These are phyloP conservation scores for Teratosphaeria viscida DNA, from an alignment of 2,329 filamentous ascomycete genomes.

Conservation along the genomic window DNA sequence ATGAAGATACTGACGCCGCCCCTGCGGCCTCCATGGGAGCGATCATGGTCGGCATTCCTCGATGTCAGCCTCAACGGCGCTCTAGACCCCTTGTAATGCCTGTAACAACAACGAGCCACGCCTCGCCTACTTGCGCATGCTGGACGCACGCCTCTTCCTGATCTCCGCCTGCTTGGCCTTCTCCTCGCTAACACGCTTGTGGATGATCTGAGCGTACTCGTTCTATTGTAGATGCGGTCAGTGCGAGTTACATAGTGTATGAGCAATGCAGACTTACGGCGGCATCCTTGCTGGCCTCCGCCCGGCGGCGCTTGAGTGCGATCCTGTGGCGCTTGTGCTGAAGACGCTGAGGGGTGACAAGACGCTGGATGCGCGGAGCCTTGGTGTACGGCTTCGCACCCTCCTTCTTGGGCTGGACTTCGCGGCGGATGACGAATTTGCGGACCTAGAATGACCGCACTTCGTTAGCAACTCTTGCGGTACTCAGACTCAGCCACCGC, in stretches of 20 bases:
- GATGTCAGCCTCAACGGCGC: neutral
- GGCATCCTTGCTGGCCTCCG: constrained; percentile 97
- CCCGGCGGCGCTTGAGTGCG: constrained; percentile 94
- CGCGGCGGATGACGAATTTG: constrained; percentile 99
- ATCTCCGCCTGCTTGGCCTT: constrained; percentile 87
- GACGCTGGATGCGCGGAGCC: constrained; percentile 99
- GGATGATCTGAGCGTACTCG: constrained; percentile 92
- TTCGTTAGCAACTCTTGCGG: constrained; percentile 15
- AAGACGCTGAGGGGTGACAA: constrained; percentile 97
- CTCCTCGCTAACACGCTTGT: constrained; percentile 94
- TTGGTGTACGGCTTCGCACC: constrained; percentile 99
- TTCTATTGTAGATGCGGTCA: constrained; percentile 46
- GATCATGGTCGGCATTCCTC: neutral
- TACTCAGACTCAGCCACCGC: constrained; percentile 24
- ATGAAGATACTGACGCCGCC: neutral
- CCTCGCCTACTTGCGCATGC: constrained; percentile 64
- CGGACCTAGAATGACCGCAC: constrained; percentile 56
- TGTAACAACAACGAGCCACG: neutral
- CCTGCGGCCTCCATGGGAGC: neutral
- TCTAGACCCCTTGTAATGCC: constrained; percentile 2
- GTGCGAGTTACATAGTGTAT: neutral
- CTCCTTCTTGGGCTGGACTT: constrained; percentile 94
- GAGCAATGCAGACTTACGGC: constrained; percentile 57
- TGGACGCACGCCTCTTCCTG: constrained; percentile 94
- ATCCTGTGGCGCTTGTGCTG: constrained; percentile 99